Evolutionary conservation across 192 early-diverging fungal species (phyloP), one percentile per base, ranked within the genome.

Genomic region (Entomortierella lignicola): DNA sequence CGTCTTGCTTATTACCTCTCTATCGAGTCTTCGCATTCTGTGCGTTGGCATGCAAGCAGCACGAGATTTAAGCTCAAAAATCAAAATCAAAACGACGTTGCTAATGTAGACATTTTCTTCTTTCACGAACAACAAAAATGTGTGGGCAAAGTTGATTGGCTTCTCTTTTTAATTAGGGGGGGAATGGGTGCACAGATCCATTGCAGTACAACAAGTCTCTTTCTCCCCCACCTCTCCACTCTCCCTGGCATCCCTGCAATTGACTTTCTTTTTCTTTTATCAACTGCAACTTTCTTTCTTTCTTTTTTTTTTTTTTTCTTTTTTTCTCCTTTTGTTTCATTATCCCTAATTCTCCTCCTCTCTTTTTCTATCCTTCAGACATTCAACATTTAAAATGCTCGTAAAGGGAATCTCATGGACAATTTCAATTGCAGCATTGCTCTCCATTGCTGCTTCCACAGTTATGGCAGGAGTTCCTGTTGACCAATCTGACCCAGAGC

Each of bases 401-500:
- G 52, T 15, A 25, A 54, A 29, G 26, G 52, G 25, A 54, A 27
- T 23, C 52, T 26, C n/a, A 54, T 54, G 52, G 52, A 54, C 55
- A 8, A 25, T 54, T 26, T 27, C 52, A 26, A 15, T 29, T 4
- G 52, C 25, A 26, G 52, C 52, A 54, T 13, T 54, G n/a, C 52
- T 54, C 52, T 54, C 27, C 2, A 4, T 26, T 8, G 27, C 52
- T 27, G 52, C 15, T 18, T 54, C 52, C 4, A 26, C 52, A 8
- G 52, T 54, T 2, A 54, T 27, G 52, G 52, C 52, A 10, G 52
- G 34, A 37, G 34, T 23, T 4, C 7, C 15, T 20, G 44, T 47
- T 15, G 44, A 47, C 44, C 15, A 47, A 12, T 20, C 44, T 20
- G 77, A 84, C 21, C 29, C 71, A 17, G 84, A 88, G 6, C 84